Evolutionary conservation across 176 grass and related monocot genomes (phyloP).

Genomic region (Coix lacrymajobi): DNA sequence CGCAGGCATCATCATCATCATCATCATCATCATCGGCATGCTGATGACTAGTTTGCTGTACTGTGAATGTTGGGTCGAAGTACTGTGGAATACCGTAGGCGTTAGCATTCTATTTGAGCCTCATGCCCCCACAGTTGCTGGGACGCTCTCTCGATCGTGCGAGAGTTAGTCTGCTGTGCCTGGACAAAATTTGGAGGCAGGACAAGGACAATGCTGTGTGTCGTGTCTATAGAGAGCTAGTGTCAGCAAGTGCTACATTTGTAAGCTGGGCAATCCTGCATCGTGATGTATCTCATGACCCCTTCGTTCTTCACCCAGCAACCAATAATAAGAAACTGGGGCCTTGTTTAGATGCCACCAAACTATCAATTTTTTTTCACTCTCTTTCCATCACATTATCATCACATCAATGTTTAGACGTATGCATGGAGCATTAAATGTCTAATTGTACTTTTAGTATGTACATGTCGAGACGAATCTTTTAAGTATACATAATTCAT

Average conservation of each 20-base stretch:
- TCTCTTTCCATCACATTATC: no score
- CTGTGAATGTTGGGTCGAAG: neutral
- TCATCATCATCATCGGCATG: neutral
- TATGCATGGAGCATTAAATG: no score
- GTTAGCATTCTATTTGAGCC: neutral
- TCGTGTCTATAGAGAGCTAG: neutral
- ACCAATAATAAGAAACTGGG: no score
- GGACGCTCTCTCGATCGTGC: neutral
- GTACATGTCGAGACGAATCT: no score
- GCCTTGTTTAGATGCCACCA: no score
- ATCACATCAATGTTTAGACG: no score
- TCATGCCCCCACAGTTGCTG: neutral
- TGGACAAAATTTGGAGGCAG: neutral
- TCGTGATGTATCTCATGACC: neutral
- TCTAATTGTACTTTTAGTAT: no score
- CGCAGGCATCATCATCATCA: constrained; percentile 14
- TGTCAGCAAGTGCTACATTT: neutral
- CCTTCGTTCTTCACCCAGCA: neutral
- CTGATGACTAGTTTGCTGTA: constrained; percentile 5
- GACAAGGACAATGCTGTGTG: neutral
- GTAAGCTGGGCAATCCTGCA: neutral
- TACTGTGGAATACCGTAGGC: neutral
- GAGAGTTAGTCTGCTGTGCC: neutral
- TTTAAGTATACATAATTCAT: no score
- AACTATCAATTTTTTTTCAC: no score